These are phyloP conservation scores for Pezicula neosporulosa DNA, from an alignment of 2,329 filamentous ascomycete genomes.

Conservation along the genomic window DNA sequence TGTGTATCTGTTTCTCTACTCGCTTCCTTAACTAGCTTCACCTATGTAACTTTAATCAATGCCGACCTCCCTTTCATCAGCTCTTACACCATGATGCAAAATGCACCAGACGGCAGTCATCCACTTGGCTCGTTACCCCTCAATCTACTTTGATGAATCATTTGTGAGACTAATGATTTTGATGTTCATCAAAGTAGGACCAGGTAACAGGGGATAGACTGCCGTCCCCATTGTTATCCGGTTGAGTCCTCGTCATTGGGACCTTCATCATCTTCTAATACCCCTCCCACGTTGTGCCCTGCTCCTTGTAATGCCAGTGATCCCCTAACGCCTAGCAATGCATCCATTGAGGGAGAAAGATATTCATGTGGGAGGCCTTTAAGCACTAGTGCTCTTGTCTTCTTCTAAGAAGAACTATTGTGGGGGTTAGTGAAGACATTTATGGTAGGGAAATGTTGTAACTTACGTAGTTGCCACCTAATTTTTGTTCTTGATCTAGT, in stretches of 20 bases:
- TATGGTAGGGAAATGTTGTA: conserved; percentile 5
- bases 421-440: conserved; percentile 6
- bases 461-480: conserved; percentile 84
- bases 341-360: conserved; percentile 19
- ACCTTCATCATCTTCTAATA: conserved; percentile 43
- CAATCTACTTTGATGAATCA: conserved; percentile 26
- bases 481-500: conserved; percentile 96
- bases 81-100: conserved; percentile 4
- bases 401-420: conserved; percentile 92
- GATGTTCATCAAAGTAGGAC: conserved; percentile 42
- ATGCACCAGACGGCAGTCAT: conserved; percentile 49
- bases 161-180: conserved; percentile 14
- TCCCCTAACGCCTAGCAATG: conserved; percentile 29
- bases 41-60: conserved; percentile 11
- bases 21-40: not conserved
- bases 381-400: conserved; percentile 45
- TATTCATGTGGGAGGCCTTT: conserved; percentile 54
- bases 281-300: conserved; percentile 26
- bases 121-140: conserved; percentile 61
- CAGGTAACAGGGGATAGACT: conserved; percentile 66
- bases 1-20: conserved; percentile 24
- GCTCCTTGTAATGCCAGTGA: conserved; percentile 20
- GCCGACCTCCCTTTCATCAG: conserved; percentile 6
- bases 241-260: conserved; percentile 66
- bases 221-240: conserved; percentile 54